Evolutionary conservation across 2,329 filamentous ascomycete species (phyloP).

Genomic region (Plectosphaerella plurivora): DNA sequence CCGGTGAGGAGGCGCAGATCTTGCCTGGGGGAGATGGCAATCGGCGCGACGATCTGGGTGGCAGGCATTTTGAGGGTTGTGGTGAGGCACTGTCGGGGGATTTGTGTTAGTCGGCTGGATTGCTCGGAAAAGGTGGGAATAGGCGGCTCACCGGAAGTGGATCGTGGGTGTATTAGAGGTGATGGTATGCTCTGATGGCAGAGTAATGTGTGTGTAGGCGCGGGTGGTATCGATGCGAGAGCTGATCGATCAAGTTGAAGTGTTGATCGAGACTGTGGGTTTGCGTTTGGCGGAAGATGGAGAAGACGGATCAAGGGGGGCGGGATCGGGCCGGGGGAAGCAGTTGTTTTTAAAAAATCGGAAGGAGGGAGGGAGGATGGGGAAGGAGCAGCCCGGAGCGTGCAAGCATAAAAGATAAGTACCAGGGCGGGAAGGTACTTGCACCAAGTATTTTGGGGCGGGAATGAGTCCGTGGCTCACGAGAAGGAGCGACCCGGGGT

Average conservation of each 20-base stretch:
- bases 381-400: background rate
- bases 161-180: constrained; percentile 1
- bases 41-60: constrained; percentile 37
- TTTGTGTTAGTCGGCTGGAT: too few species aligned
- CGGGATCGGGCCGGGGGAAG: background rate
- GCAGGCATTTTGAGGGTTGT: constrained; percentile 31
- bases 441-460: background rate
- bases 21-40: constrained; percentile 43
- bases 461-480: background rate
- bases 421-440: background rate
- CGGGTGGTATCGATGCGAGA: background rate
- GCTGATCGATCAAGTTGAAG: background rate
- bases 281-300: background rate
- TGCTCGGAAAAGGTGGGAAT: background rate
- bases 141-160: background rate
- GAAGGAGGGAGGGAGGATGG: background rate
- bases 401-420: too few species aligned
- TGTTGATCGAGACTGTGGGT: background rate
- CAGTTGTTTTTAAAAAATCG: background rate
- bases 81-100: too few species aligned
- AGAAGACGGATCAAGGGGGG: background rate
- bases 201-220: background rate
- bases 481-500: background rate
- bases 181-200: constrained; percentile 5
- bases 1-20: constrained; percentile 38